These are phyloP conservation scores for Botrytis tulipae DNA, from an alignment of 2,329 filamentous ascomycete species.

Conservation along the genomic window DNA sequence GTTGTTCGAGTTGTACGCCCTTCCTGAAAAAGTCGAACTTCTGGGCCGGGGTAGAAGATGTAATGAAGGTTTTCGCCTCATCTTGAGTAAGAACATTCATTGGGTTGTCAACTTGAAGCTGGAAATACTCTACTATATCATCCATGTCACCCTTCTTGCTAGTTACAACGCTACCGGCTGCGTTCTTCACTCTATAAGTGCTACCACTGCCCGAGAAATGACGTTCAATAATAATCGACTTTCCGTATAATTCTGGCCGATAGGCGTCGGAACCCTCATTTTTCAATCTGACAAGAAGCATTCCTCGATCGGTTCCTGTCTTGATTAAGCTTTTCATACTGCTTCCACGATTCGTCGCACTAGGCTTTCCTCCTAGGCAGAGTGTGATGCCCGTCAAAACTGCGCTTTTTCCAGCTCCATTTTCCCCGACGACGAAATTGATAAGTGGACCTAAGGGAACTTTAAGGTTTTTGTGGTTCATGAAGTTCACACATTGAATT, in stretches of 20 bases:
- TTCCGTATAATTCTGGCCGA: slow-evolving; percentile 76
- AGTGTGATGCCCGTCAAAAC: slow-evolving; percentile 89
- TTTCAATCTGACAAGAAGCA: slow-evolving; percentile 81
- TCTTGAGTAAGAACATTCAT: slow-evolving; percentile 96
- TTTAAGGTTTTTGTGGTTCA: slow-evolving; percentile 84
- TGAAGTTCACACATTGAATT: slow-evolving; percentile 88
- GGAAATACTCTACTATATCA: slow-evolving; percentile 90
- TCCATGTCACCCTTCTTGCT: slow-evolving; percentile 85
- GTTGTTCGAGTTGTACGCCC: slow-evolving; percentile 87
- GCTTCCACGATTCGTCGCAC: slow-evolving; percentile 85
- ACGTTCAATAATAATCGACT: slow-evolving; percentile 86
- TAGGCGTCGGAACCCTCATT: slow-evolving; percentile 86
- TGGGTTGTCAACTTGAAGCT: slow-evolving; percentile 92
- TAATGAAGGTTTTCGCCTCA: slow-evolving; percentile 89
- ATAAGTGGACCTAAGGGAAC: slow-evolving; percentile 89
- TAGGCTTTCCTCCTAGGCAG: slow-evolving; percentile 92
- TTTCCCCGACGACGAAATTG: slow-evolving; percentile 97
- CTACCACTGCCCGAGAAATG: slow-evolving; percentile 72
- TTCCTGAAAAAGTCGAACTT: slow-evolving; percentile 98
- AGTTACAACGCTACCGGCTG: slow-evolving; percentile 67
- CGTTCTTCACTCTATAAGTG: slow-evolving; percentile 83
- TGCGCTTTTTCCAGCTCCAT: slow-evolving; percentile 96
- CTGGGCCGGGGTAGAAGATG: slow-evolving; percentile 72
- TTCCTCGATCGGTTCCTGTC: slow-evolving; percentile 74
- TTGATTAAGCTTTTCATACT: slow-evolving; percentile 91